These are phyloP conservation scores for Cladorrhinum sp. DNA, from an alignment of 2,329 filamentous ascomycete genomes.

Conservation along the genomic window DNA sequence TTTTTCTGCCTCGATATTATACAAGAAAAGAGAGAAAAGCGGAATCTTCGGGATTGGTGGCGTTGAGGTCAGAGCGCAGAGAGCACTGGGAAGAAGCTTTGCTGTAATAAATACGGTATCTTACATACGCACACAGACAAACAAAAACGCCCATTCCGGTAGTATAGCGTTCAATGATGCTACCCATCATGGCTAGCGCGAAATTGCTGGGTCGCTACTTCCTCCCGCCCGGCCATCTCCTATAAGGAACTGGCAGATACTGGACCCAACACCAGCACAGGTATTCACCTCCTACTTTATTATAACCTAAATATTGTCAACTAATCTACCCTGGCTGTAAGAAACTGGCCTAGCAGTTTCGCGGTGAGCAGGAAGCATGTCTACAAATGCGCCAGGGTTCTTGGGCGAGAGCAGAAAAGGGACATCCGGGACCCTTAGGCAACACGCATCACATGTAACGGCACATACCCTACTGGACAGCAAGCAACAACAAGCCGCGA, in stretches of 20 bases:
- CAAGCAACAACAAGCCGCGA: background rate
- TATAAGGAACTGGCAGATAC: background rate
- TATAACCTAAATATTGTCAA: no score
- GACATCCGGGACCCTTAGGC: background rate
- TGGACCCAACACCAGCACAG: background rate
- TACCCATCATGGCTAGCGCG: background rate
- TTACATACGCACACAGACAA: background rate
- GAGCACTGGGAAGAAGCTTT: background rate
- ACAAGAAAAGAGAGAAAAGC: background rate
- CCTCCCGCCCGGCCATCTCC: background rate
- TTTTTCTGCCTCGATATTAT: background rate
- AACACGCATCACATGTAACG: constrained; percentile 18
- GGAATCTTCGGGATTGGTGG: background rate
- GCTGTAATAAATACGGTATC: background rate
- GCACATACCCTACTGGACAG: constrained; percentile 10
- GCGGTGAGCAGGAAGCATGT: background rate
- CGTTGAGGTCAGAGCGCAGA: background rate
- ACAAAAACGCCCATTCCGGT: background rate
- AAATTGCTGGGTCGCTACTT: background rate
- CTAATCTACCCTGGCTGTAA: background rate
- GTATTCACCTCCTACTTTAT: no score
- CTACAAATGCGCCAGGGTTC: background rate
- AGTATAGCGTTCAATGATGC: background rate
- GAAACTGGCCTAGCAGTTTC: background rate
- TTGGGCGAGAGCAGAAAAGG: background rate